Evolutionary conservation across 495 filamentous ascomycete genomes (phyloP), one percentile per base, ranked within the genome.

Genomic region (Tetracladium setigerum): DNA sequence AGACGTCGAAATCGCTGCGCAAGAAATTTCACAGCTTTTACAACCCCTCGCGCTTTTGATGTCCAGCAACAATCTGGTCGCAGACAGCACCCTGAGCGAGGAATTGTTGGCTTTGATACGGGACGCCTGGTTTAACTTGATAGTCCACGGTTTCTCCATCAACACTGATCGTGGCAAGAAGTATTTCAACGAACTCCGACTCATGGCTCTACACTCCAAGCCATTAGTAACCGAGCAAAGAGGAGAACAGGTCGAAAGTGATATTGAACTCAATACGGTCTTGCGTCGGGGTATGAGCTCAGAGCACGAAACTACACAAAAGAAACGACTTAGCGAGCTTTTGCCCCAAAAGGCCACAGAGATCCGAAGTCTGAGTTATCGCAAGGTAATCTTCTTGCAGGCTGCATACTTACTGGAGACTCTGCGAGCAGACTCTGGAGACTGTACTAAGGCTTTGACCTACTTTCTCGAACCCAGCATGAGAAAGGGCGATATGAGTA

Each of bases 41-140:
- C 81, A 81, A 44, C 89, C 92, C 13, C 67, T 97, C 38, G 86
- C 92, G 15, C 62, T 86, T 10, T 70, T 92, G 27, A 81, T 89
- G 57, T 81, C 83, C 18, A 67, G 62, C 32, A 68, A 78, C 49
- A 71, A 74, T 16, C 54, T 70, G 5, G 53, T 63, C 13, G 63
- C 70, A 14, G 78, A 84, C 52, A 80, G 87, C 32, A 58, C 41
- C 4, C 41, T 64, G 17, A 52, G 61, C 38, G 75, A 80, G 44
- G 76, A 87, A 34, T 74, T 76, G 16, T 67, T 77, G 42, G 73
- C 78, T 15, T 68, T 95, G 38, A 79, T 92, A 52, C 83, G 90
- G 31, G 88, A 97, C 70, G 87, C 87, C 12, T 98, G 92, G 92
- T 95, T 95, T 63, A 98, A 98, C 60, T 85, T 96, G 42, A 84